Percentiles rank a stretch among this genome's conserved stretches.
phyloP scores from a whole-genome alignment of 805 yeast genomes.

The Yamadazyma akitaensis region DNA sequence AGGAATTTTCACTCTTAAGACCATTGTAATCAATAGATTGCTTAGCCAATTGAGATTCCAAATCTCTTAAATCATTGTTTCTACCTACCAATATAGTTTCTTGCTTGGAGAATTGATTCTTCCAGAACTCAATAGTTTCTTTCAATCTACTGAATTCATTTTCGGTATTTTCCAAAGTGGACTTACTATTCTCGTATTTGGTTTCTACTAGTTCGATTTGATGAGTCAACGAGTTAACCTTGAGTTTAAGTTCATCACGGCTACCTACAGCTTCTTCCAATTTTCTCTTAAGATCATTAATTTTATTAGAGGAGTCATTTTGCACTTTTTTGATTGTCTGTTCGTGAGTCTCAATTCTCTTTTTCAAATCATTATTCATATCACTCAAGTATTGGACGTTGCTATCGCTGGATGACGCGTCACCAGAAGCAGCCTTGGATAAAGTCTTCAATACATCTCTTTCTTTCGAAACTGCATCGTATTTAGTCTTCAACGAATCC shows the following conservation, averaged over 20 bases:
- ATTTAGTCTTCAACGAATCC: slow-evolving; percentile 46
- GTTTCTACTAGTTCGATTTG: slow-evolving; percentile 19
- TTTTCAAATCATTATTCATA: slow-evolving; percentile 27
- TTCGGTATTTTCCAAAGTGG: slow-evolving; percentile 25
- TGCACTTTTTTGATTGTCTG: slow-evolving; percentile 29
- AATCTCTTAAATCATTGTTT: slow-evolving; percentile 52
- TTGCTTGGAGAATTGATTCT: slow-evolving; percentile 38
- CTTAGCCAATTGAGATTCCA: slow-evolving; percentile 44
- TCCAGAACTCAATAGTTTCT: slow-evolving; percentile 37
- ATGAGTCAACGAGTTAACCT: slow-evolving; percentile 12
- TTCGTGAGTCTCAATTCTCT: slow-evolving; percentile 37
- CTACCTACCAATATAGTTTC: slow-evolving; percentile 29
- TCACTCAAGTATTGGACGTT: slow-evolving; percentile 25
- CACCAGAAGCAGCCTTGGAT: slow-evolving; percentile 4
- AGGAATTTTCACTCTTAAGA: slow-evolving; percentile 51
- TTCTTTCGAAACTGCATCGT: slow-evolving; percentile 57
- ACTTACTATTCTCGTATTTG: slow-evolving; percentile 49
- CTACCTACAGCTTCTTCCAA: slow-evolving; percentile 56
- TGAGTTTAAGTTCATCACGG: slow-evolving; percentile 29
- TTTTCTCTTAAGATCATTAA: slow-evolving; percentile 50
- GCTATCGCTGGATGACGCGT: background rate
- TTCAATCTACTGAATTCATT: slow-evolving; percentile 27
- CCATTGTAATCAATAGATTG: slow-evolving; percentile 45
- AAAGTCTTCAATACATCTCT: slow-evolving; percentile 59
- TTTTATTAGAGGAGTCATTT: slow-evolving; percentile 40